Percentiles rank a stretch among this genome's conserved stretches.
Evolutionary conservation across 495 filamentous ascomycete species (phyloP).

Genomic region (Daldinia loculata): DNA sequence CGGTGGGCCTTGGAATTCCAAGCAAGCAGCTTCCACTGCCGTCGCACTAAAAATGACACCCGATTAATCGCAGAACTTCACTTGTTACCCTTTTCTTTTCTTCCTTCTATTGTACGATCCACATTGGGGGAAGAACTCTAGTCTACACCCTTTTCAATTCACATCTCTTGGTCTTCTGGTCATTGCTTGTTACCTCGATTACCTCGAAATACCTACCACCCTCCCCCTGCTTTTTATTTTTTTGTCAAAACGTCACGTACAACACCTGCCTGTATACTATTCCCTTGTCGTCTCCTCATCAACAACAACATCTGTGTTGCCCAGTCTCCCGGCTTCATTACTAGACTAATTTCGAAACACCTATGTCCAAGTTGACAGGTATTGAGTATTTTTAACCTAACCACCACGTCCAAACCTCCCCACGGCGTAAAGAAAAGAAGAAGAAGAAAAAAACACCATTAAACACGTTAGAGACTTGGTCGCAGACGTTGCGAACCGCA

Average conservation of each 20-base stretch:
- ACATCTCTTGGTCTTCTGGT: conserved; percentile 23
- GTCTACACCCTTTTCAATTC: conserved; percentile 26
- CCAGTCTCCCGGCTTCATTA: conserved; percentile 25
- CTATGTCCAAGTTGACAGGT: conserved; percentile 11
- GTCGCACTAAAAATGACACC: conserved; percentile 45
- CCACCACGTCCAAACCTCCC: conserved; percentile 5
- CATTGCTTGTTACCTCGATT: conserved; percentile 34
- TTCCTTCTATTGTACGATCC: conserved; percentile 34
- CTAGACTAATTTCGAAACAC: conserved; percentile 21
- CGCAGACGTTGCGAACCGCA: conserved; percentile 33
- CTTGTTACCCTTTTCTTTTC: conserved; percentile 34
- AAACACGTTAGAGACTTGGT: conserved; percentile 12
- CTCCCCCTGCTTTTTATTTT: conserved; percentile 17
- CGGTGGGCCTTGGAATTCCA: conserved; percentile 20
- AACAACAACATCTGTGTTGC: conserved; percentile 24
- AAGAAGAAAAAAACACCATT: not conserved
- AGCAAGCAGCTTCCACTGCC: conserved; percentile 40
- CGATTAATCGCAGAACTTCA: conserved; percentile 44
- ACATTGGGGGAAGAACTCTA: conserved; percentile 16
- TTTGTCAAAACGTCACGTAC: conserved; percentile 30
- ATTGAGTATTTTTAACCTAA: conserved; percentile 18
- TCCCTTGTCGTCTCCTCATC: conserved; percentile 23
- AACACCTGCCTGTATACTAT: conserved; percentile 33
- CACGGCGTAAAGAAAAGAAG: conserved; percentile 7
- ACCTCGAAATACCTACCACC: conserved; percentile 26